These are phyloP conservation scores for Leccinum incarnatum DNA, from an alignment of 768 basidiomycete species.

Conservation along the genomic window DNA sequence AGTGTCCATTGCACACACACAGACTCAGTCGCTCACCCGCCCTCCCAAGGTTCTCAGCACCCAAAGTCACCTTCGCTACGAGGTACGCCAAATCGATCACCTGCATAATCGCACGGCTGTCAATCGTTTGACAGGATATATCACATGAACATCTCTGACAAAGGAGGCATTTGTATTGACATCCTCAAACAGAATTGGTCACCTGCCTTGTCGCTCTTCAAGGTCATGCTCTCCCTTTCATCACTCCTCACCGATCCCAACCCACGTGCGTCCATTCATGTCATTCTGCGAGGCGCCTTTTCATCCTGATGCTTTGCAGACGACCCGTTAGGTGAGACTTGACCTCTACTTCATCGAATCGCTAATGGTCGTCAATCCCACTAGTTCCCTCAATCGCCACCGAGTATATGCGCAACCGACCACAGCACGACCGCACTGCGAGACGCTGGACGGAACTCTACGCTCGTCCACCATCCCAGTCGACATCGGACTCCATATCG, in stretches of 20 bases:
- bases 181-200: constrained; percentile 95
- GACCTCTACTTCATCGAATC: background rate
- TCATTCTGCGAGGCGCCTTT: background rate
- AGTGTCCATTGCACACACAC: constrained; percentile 2
- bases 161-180: constrained; percentile 80
- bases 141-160: constrained; percentile 86
- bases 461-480: constrained; percentile 46
- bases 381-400: constrained; percentile 71
- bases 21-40: constrained; percentile 2
- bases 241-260: constrained; percentile 94
- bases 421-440: constrained; percentile 73
- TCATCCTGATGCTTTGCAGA: constrained; percentile 37
- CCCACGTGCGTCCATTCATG: constrained; percentile 57
- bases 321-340: constrained; percentile 62
- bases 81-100: constrained; percentile 40
- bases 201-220: constrained; percentile 89
- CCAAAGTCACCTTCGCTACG: constrained; percentile 72
- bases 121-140: constrained; percentile 57
- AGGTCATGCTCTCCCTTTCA: constrained; percentile 90
- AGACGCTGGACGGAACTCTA: constrained; percentile 74
- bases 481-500: constrained; percentile 9
- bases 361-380: constrained; percentile 1
- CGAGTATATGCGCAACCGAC: constrained; percentile 62
- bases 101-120: background rate
- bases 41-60: constrained; percentile 66